phyloP scores from a whole-genome alignment of 805 yeast species.

The Yarrowia porcina region DNA sequence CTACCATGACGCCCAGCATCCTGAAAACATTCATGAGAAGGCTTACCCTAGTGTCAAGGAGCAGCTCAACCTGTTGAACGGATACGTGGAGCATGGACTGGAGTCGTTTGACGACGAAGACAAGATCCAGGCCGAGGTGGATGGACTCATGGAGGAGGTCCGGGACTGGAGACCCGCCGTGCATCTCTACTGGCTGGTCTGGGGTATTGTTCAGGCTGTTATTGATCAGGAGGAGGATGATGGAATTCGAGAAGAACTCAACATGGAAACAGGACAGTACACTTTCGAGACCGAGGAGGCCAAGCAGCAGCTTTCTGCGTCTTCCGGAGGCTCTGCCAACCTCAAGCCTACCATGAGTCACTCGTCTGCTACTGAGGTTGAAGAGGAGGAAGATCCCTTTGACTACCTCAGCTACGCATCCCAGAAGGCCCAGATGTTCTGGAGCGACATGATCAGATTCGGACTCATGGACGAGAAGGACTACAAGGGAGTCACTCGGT shows the following conservation, averaged over 20 bases:
- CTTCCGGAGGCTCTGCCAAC: slow-evolving; percentile 30
- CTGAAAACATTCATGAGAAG: slow-evolving; percentile 53
- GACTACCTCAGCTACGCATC: slow-evolving; percentile 72
- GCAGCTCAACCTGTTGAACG: slow-evolving; percentile 64
- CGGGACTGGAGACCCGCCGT: slow-evolving; percentile 78
- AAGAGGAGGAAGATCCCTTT: slow-evolving; percentile 58
- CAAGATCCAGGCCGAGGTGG: slow-evolving; percentile 46
- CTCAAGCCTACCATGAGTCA: slow-evolving; percentile 28
- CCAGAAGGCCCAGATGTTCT: slow-evolving; percentile 67
- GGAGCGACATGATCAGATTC: slow-evolving; percentile 69
- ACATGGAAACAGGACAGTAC: slow-evolving; percentile 43
- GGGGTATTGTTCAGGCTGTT: slow-evolving; percentile 88
- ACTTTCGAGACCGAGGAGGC: slow-evolving; percentile 46
- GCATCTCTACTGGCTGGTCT: slow-evolving; percentile 76
- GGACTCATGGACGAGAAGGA: slow-evolving; percentile 47
- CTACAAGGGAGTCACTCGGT: slow-evolving; percentile 33
- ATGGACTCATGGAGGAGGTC: slow-evolving; percentile 59
- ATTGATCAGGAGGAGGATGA: slow-evolving; percentile 42
- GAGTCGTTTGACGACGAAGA: slow-evolving; percentile 38
- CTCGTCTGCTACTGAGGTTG: slow-evolving; percentile 34
- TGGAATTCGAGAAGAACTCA: slow-evolving; percentile 35
- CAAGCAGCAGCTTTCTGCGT: slow-evolving; percentile 51
- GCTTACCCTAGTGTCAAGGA: slow-evolving; percentile 67
- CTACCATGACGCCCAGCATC: slow-evolving; percentile 61
- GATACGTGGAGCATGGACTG: slow-evolving; percentile 63